Base-by-base conservation (phyloP, 352 stramenopile species). In the Phytophthora multivora region DNA sequence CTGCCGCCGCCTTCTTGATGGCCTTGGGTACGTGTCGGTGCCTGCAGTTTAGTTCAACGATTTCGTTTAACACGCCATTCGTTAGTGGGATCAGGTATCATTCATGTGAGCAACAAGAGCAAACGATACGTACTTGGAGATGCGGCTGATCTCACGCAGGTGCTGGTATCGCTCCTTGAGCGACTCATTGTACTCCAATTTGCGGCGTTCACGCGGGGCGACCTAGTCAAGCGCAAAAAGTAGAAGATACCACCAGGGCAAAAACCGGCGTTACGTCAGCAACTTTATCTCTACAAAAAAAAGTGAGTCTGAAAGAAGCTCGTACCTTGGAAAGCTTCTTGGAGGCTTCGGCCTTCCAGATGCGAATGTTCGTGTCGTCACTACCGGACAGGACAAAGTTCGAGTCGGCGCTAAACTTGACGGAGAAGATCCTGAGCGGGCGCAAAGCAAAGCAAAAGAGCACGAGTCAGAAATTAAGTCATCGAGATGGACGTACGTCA, bases 311-410 rank as follows among this genome's bases (percentile, higher is more conserved):
- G 19, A 40, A 58, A 62, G 28, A 16, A 13, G 15, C n/a, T 41
- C 79, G 77, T 48, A 96, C 74, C 76, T 97, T 97, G 47, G 93
- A 96, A 48, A 99, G 76, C 66, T 96, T 96, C 75, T 98, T 96
- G 57, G 89, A 97, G 3, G 96, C 93, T 36, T 97, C 75, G 2
- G 97, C 89, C 76, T 99, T 99, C 98, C 98, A 99, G 56, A 99
- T 95, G 48, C 98, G 89, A 30, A 99, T 82, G 75, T 99, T 99
- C 26, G 96, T 99, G 81, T 99, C 98, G 73, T 99, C 98, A 81
- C 90, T 98, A 49, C 98, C 98, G 12, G 93, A 99, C 9, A 99
- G 73, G 42, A 99, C 90, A 71, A 98, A 99, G 66, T 97, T 98
- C 53, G 86, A 53, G 62, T 95, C 86, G 63, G 86, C 84, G 41